These are phyloP conservation scores for Trypanosoma rangeli DNA, from an alignment of 208 protist species.

Conservation along the genomic window DNA sequence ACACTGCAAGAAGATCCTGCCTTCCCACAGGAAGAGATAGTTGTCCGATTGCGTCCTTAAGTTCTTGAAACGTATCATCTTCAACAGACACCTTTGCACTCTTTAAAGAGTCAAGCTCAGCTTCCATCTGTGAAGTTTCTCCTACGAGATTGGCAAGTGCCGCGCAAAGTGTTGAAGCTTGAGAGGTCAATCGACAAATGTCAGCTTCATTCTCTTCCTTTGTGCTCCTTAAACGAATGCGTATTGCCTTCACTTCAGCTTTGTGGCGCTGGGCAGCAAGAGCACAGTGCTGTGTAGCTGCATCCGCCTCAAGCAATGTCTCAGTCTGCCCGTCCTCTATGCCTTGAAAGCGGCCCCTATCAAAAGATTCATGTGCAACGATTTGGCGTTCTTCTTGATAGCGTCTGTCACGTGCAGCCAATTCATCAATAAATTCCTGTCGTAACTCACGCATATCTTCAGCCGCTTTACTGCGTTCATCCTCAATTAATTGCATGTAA, in stretches of 20 bases:
- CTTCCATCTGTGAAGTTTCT: conserved; percentile 27
- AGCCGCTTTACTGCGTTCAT: conserved; percentile 55
- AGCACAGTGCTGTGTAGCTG: conserved; percentile 47
- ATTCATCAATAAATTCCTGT: conserved; percentile 61
- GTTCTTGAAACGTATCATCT: conserved; percentile 15
- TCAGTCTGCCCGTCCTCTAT: conserved; percentile 55
- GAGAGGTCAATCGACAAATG: conserved; percentile 34
- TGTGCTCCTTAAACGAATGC: conserved; percentile 42
- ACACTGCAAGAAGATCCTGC: conserved; percentile 26
- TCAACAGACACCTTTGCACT: conserved; percentile 11
- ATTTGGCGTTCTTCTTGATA: conserved; percentile 56
- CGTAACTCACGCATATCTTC: conserved; percentile 62
- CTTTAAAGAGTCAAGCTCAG: conserved; percentile 27
- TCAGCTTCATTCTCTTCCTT: conserved; percentile 42
- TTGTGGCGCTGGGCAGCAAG: conserved; percentile 45
- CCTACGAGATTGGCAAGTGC: conserved; percentile 6
- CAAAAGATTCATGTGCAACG: conserved; percentile 47
- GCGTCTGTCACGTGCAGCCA: conserved; percentile 44
- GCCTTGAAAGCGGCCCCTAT: conserved; percentile 58
- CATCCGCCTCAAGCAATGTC: conserved; percentile 45
- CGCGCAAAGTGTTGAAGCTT: conserved; percentile 39
- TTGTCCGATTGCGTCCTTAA: conserved; percentile 11
- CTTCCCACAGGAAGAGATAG: conserved; percentile 23
- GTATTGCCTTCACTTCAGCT: conserved; percentile 54
- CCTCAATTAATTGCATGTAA: conserved; percentile 64